A percentile compares a stretch with the other conserved stretches of the same genome.
These are phyloP conservation scores for Phialophora chinensis DNA, from an alignment of 2,329 filamentous ascomycete genomes.

Conservation along the genomic window DNA sequence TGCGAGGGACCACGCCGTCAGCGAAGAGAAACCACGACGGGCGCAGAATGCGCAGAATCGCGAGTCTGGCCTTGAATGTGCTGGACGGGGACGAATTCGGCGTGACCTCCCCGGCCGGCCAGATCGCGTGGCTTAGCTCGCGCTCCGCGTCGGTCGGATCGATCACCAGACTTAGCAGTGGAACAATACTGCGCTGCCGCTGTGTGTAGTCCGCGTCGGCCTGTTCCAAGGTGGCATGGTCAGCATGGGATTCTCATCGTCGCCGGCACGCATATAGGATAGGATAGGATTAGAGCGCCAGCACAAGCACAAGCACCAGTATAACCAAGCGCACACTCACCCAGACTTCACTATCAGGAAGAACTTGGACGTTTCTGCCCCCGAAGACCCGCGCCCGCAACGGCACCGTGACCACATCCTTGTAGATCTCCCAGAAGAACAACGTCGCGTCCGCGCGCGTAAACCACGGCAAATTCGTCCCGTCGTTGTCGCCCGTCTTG, in stretches of 20 bases:
- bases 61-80: conserved; percentile 17
- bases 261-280: neutral
- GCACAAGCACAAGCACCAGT: neutral
- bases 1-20: neutral
- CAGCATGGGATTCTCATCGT: neutral
- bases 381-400: conserved; percentile 7
- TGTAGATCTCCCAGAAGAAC: conserved; percentile 26
- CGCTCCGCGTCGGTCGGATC: neutral
- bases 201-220: neutral
- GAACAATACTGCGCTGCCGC: neutral
- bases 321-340: neutral
- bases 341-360: neutral
- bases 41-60: conserved; percentile 15
- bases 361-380: neutral
- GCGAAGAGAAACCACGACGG: conserved; percentile 7
- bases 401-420: conserved; percentile 7
- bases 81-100: conserved; percentile 21
- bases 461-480: conserved; percentile 28
- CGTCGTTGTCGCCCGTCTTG: conserved; percentile 26
- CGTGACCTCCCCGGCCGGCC: neutral
- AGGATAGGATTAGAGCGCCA: neutral
- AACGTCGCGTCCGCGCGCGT: conserved; percentile 21
- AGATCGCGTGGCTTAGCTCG: conserved; percentile 3
- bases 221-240: neutral
- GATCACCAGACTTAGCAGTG: conserved; percentile 3